Evolutionary conservation across 495 filamentous ascomycete genomes (phyloP).

Genomic region (Neurospora sp.): DNA sequence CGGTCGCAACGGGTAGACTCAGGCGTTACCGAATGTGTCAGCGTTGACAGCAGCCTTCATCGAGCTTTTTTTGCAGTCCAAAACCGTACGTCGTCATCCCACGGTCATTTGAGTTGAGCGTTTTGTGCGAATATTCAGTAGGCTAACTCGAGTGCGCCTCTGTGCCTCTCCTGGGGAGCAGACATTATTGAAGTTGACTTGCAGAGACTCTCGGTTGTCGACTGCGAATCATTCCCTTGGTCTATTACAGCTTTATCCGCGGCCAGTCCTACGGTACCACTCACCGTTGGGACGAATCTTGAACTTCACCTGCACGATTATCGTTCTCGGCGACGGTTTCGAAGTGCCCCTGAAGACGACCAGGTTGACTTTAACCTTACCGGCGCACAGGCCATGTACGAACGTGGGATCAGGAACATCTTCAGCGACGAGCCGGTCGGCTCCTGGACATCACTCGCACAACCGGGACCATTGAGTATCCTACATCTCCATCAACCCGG

Average conservation of each 20-base stretch:
- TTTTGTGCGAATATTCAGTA: background rate
- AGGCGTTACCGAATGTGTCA: constrained; percentile 76
- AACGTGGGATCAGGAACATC: constrained; percentile 14
- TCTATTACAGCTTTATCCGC: constrained; percentile 77
- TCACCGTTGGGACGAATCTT: constrained; percentile 78
- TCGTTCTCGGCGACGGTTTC: constrained; percentile 27
- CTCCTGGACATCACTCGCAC: constrained; percentile 63
- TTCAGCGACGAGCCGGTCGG: constrained; percentile 35
- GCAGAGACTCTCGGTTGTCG: constrained; percentile 61
- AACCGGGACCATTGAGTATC: constrained; percentile 75
- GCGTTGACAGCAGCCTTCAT: constrained; percentile 60
- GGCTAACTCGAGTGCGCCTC: background rate
- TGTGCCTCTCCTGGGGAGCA: constrained; percentile 8
- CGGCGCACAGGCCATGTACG: constrained; percentile 24
- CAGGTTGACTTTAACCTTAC: constrained; percentile 15
- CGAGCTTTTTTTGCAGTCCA: constrained; percentile 71
- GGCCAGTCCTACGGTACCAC: constrained; percentile 57
- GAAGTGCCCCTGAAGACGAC: constrained; percentile 10
- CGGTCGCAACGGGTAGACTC: constrained; percentile 44
- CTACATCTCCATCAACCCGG: constrained; percentile 57
- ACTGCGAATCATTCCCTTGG: constrained; percentile 67
- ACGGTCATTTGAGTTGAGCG: background rate
- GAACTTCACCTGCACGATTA: constrained; percentile 81
- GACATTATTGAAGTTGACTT: constrained; percentile 75
- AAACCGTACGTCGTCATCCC: constrained; percentile 39